Evolutionary conservation across 2,329 filamentous ascomycete species (phyloP), one percentile per base, ranked within the genome.

Genomic region (Calonectria crousiana): DNA sequence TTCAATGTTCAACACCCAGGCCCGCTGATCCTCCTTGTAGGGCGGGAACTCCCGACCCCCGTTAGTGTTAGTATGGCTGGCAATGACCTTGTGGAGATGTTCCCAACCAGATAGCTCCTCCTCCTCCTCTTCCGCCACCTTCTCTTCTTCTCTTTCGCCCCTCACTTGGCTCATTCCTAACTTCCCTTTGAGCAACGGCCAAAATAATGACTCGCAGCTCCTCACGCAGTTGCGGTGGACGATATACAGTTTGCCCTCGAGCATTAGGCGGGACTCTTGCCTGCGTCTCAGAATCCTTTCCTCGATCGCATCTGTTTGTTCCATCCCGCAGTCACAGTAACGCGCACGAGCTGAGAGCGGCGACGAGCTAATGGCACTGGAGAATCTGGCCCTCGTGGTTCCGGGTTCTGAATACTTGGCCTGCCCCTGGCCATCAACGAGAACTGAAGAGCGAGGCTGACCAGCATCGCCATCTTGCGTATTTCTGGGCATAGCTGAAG

Each of bases 41-140:
- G 52, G 32, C 14, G 73, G 73, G 32, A 74, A 62, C 23, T 3
- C 11, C 26, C 4, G 23, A 13, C 28, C 49, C 4, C 26, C 32
- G 8, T 64, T 11, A 16, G 51, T 23, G 20, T 65, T 30, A 26
- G 72, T 66, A 13, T 23, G 30, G 34, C 34, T 53, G 73, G 66
- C 13, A 26, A 74, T 72, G 38, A 69, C 18, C 9, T 44, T 38
- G 2, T 51, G 69, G 13, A 74, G 30, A 36, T 69, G 34, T 30
- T 18, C 16, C 73, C 73, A 74, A 10, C 69, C 69, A 9, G n/a
- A 20, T 13, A 20, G 5, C 34, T 62, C 56, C 26, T 6, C 20
- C 26, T 41, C 36, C 16, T 10, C 34, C 67, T 18, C 16, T 20
- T 3, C 32, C 11, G 2, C 34, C 30, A 11, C 16, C 28, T 58